These are phyloP conservation scores for Pestalotiopsis fici DNA, from an alignment of 2,329 filamentous ascomycete species.

Conservation along the genomic window DNA sequence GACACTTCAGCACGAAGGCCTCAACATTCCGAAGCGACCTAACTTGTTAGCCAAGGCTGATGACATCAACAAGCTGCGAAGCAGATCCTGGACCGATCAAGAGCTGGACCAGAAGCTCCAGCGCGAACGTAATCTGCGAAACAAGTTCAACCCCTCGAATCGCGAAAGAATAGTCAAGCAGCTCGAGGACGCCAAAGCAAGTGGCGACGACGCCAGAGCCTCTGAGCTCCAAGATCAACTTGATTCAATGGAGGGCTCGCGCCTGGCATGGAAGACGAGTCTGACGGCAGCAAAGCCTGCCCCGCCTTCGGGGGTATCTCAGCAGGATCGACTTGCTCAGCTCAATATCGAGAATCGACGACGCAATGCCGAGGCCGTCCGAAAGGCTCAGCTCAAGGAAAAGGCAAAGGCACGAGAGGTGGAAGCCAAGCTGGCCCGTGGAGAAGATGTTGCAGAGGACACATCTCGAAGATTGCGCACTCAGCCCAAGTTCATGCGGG, in stretches of 20 bases:
- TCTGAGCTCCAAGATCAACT: slow-evolving; percentile 60
- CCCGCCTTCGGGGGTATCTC: slow-evolving; percentile 50
- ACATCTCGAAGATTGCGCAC: slow-evolving; percentile 65
- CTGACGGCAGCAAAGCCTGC: slow-evolving; percentile 57
- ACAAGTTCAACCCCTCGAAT: slow-evolving; percentile 66
- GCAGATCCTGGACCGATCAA: slow-evolving; percentile 78
- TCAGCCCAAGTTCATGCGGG: slow-evolving; percentile 50
- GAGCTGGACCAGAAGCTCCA: slow-evolving; percentile 81
- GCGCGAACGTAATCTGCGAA: slow-evolving; percentile 67
- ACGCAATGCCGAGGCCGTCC: slow-evolving; percentile 85
- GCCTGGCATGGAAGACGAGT: slow-evolving; percentile 72
- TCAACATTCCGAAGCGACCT: slow-evolving; percentile 73
- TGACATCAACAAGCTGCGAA: slow-evolving; percentile 78
- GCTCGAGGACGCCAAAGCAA: slow-evolving; percentile 65
- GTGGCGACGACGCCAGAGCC: slow-evolving; percentile 61
- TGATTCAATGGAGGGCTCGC: slow-evolving; percentile 65
- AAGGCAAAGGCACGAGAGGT: slow-evolving; percentile 62
- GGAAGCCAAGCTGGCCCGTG: slow-evolving; percentile 62
- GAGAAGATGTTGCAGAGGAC: slow-evolving; percentile 58
- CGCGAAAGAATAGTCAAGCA: slow-evolving; percentile 67
- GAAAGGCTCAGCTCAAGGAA: slow-evolving; percentile 86
- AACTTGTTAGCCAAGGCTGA: slow-evolving; percentile 71
- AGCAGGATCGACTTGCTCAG: slow-evolving; percentile 81
- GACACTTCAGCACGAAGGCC: slow-evolving; percentile 70
- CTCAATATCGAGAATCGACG: slow-evolving; percentile 84